Percentiles rank a stretch among this genome's conserved stretches.
phyloP scores from a whole-genome alignment of 2,329 filamentous ascomycete species.

The Oidium heveae region DNA sequence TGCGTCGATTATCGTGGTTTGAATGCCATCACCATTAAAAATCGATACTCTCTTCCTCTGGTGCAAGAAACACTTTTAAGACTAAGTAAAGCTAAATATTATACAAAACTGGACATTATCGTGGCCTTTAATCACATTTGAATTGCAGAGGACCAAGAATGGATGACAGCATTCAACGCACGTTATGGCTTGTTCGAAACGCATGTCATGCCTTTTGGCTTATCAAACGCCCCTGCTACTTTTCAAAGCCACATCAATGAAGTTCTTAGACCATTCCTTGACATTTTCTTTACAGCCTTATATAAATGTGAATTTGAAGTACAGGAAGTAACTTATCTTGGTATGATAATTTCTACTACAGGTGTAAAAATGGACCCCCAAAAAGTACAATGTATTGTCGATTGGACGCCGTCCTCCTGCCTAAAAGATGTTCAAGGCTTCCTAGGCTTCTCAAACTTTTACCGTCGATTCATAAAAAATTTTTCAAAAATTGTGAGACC shows the following conservation, averaged over 20 bases:
- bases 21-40: background rate
- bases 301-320: background rate
- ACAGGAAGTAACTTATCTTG: background rate
- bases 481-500: background rate
- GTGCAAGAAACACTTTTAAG: background rate
- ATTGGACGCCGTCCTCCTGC: background rate
- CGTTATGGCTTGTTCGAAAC: background rate
- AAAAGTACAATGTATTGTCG: background rate
- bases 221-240: background rate
- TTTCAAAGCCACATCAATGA: background rate
- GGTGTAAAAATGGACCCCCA: background rate
- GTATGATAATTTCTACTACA: background rate
- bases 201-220: background rate
- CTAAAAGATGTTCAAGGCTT: background rate
- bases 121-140: background rate
- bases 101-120: background rate
- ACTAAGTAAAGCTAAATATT: background rate
- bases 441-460: background rate
- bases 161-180: background rate
- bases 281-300: background rate
- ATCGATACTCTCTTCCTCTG: background rate
- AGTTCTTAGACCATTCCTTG: background rate
- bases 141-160: background rate
- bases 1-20: background rate
- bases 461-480: background rate